A percentile compares a stretch with the other conserved stretches of the same genome.
phyloP scores from a whole-genome alignment of 2,329 filamentous ascomycete genomes.

The Aspergillus pseudonomiae region DNA sequence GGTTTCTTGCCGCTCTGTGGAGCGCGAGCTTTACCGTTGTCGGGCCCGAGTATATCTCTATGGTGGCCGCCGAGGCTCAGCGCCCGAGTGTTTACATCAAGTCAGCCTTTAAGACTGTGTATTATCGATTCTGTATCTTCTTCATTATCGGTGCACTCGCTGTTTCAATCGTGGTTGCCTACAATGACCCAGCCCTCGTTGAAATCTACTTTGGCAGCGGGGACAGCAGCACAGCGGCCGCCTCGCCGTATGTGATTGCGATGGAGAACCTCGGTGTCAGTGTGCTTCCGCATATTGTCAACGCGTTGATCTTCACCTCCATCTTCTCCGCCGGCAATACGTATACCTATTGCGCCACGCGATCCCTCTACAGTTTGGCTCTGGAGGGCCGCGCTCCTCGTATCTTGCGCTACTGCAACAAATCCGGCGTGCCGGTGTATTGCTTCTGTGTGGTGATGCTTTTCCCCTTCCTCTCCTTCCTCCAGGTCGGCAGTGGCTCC shows the following conservation, averaged over 20 bases:
- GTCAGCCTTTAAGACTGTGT: conserved; percentile 75
- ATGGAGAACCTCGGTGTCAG: conserved; percentile 59
- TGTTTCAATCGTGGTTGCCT: conserved; percentile 70
- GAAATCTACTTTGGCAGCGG: conserved; percentile 16
- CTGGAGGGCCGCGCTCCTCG: conserved; percentile 57
- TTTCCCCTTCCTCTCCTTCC: conserved; percentile 58
- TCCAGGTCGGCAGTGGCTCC: conserved; percentile 54
- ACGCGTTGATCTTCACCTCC: conserved; percentile 57
- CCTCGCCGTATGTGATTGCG: conserved; percentile 66
- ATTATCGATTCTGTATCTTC: conserved; percentile 73
- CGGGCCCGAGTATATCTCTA: conserved; percentile 65
- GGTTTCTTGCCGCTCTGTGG: conserved; percentile 68
- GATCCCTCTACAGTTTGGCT: conserved; percentile 56
- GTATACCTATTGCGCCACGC: conserved; percentile 58
- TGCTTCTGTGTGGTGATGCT: conserved; percentile 58
- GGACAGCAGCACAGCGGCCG: conserved; percentile 51
- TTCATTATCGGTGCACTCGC: conserved; percentile 72
- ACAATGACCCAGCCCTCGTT: conserved; percentile 56
- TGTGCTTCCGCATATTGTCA: conserved; percentile 61
- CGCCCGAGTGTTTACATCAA: conserved; percentile 70
- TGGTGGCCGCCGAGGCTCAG: conserved; percentile 67
- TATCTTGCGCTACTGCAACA: conserved; percentile 62
- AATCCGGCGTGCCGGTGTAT: conserved; percentile 64
- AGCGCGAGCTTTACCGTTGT: conserved; percentile 68
- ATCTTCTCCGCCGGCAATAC: conserved; percentile 62